phyloP scores from a whole-genome alignment of 768 basidiomycete genomes.

The Mycena metata region DNA sequence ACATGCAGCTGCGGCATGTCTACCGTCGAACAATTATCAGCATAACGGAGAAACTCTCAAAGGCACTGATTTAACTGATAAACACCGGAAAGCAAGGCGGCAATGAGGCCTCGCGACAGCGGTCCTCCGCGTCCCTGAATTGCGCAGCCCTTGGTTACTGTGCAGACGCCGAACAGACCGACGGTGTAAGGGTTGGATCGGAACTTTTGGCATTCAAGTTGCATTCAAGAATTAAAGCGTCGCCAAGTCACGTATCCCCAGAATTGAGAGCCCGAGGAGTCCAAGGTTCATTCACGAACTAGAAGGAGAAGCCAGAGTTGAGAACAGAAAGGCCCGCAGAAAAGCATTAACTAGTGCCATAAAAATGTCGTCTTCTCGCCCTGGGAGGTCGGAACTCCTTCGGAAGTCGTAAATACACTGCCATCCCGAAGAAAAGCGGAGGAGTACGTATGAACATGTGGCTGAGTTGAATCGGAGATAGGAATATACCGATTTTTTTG shows the following conservation, averaged over 20 bases:
- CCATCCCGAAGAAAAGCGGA: constrained; percentile 14
- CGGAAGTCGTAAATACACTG: constrained; percentile 14
- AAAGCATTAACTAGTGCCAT: constrained; percentile 28
- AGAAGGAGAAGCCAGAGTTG: constrained; percentile 28
- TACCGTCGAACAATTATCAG: background rate
- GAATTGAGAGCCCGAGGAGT: constrained; percentile 18
- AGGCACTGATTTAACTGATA: background rate
- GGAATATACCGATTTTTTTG: background rate
- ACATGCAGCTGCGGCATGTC: too few species aligned
- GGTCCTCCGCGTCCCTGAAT: constrained; percentile 4
- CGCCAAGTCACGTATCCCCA: background rate
- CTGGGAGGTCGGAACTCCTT: constrained; percentile 26
- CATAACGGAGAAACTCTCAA: background rate
- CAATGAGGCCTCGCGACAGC: constrained; percentile 18
- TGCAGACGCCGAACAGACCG: background rate
- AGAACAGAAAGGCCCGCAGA: constrained; percentile 6
- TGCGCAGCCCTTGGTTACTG: constrained; percentile 18
- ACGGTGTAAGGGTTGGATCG: background rate
- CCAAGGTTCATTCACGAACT: constrained; percentile 18
- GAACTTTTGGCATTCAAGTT: background rate
- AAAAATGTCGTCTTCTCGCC: constrained; percentile 23
- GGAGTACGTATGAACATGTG: constrained; percentile 27
- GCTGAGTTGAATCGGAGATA: background rate
- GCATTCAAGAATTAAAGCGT: background rate
- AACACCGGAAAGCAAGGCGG: constrained; percentile 8